Evolutionary conservation across 108 stramenopile species (phyloP), one percentile per base, ranked within the genome.

Genomic region (Skeletonema tropicum): DNA sequence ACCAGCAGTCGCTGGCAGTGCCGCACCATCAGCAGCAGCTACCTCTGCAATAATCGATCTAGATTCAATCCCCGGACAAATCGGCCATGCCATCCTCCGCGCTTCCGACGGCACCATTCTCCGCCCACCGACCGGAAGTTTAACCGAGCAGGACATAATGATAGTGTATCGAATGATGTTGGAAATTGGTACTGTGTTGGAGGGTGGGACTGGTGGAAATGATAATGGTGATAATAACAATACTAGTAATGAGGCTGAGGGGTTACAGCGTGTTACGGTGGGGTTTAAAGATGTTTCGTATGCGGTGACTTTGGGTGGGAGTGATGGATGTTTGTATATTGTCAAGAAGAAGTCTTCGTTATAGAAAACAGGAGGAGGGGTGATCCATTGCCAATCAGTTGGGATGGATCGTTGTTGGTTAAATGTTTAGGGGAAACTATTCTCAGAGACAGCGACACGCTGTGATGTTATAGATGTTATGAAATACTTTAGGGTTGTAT

Each of bases 281-380:
- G 82, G 82, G 0, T 82, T 82, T 78, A 55, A 60, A 9, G 15
- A 21, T 15, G 82, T 82, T 8, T 68, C 72, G 3, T 82, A 82
- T 68, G 76, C 70, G 1, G 45, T 80, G n/a, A 52, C 71, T 36
- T 25, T 79, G 1, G 82, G 66, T 21, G 75, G 39, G 12, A 42
- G 12, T 8, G 76, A 82, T 68, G 81, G 76, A 17, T 82, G 65
- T 35, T 32, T 82, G 25, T 82, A 82, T 55, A 46, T 82, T 66
- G 82, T 82, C 41, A 82, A 82, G 77, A 82, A 74, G 66, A 82
- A 60, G 36, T 73, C 76, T 6, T 73, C 82, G 42, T 66, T 65
- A 35, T 77, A 70, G 72, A 25, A 25, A 25, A 25, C 10, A 49
- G 17, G 11, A 39, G 38, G 10, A 39, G 42, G 15, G 15, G 42